These are phyloP conservation scores for Saccharomycopsis capsularis DNA, from an alignment of 805 yeast genomes.

Conservation along the genomic window DNA sequence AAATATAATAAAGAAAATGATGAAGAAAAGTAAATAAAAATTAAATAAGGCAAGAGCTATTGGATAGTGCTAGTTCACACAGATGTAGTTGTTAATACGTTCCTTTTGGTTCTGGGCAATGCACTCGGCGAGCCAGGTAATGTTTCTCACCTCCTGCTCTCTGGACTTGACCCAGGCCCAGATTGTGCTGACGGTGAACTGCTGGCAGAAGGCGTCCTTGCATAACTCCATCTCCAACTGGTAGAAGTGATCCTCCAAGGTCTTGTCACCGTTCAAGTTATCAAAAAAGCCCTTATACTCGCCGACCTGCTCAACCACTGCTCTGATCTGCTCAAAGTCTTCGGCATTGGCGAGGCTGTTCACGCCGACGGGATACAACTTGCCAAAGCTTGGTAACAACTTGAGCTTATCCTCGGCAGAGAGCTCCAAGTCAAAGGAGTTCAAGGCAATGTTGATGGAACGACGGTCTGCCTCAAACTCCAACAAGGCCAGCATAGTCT, in stretches of 20 bases:
- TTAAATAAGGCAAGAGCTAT: background rate
- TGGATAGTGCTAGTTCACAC: conserved; percentile 38
- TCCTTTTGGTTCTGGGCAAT: conserved; percentile 98
- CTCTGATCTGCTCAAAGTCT: conserved; percentile 77
- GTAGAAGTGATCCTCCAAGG: conserved; percentile 91
- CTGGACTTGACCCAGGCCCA: conserved; percentile 97
- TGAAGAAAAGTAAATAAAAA: background rate
- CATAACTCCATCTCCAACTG: conserved; percentile 87
- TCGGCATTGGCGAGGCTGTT: conserved; percentile 66
- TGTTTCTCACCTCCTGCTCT: conserved; percentile 94
- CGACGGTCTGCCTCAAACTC: conserved; percentile 94
- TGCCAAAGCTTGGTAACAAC: conserved; percentile 78
- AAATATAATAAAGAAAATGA: background rate
- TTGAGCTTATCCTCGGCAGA: conserved; percentile 61
- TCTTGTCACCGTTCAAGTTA: conserved; percentile 37
- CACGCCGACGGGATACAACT: conserved; percentile 64
- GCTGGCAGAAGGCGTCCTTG: conserved; percentile 92
- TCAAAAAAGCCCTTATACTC: conserved; percentile 58
- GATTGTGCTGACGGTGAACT: conserved; percentile 79
- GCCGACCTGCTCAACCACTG: conserved; percentile 53
- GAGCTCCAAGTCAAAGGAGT: conserved; percentile 80
- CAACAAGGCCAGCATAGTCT: conserved; percentile 70
- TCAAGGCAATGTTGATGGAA: conserved; percentile 82
- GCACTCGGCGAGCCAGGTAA: conserved; percentile 99
- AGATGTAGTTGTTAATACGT: conserved; percentile 82